Percentiles rank a stretch among this genome's conserved stretches.
phyloP scores from a whole-genome alignment of 2,329 filamentous ascomycete species.

The Botrytis cinerea region DNA sequence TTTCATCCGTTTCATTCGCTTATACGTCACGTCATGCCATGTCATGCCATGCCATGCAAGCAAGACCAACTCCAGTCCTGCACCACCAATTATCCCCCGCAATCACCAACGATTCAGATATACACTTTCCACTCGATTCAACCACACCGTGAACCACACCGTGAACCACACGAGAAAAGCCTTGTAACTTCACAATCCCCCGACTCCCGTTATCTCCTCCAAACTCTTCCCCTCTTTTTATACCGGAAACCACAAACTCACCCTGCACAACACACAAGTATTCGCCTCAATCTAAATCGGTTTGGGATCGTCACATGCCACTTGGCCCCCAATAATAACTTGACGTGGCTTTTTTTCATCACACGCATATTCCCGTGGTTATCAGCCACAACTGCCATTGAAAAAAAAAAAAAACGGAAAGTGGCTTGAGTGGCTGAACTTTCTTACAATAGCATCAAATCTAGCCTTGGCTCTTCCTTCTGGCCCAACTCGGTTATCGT shows the following conservation, averaged over 20 bases:
- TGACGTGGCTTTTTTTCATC: constrained; percentile 13
- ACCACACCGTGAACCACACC: neutral
- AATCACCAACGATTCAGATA: constrained; percentile 6
- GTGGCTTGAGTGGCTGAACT: constrained; percentile 1
- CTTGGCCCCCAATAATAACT: constrained; percentile 15
- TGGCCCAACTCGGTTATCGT: constrained; percentile 11
- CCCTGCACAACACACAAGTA: neutral
- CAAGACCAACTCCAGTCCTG: constrained; percentile 18
- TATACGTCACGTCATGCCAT: neutral
- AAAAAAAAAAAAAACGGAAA: neutral
- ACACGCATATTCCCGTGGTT: constrained; percentile 9
- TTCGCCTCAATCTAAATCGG: constrained; percentile 10
- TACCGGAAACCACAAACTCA: neutral
- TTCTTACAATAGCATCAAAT: neutral
- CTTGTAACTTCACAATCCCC: constrained; percentile 1
- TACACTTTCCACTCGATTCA: neutral
- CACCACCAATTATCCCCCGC: constrained; percentile 6
- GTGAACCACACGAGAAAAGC: neutral
- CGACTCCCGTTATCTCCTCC: neutral
- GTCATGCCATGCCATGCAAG: constrained; percentile 15
- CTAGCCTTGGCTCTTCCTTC: neutral
- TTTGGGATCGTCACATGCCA: constrained; percentile 12
- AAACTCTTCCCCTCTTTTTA: neutral
- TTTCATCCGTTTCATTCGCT: neutral
- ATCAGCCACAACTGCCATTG: constrained; percentile 7